Percentiles rank a stretch among this genome's conserved stretches.
phyloP scores from a whole-genome alignment of 306 rosid species.

The Prinsepia uniflora region DNA sequence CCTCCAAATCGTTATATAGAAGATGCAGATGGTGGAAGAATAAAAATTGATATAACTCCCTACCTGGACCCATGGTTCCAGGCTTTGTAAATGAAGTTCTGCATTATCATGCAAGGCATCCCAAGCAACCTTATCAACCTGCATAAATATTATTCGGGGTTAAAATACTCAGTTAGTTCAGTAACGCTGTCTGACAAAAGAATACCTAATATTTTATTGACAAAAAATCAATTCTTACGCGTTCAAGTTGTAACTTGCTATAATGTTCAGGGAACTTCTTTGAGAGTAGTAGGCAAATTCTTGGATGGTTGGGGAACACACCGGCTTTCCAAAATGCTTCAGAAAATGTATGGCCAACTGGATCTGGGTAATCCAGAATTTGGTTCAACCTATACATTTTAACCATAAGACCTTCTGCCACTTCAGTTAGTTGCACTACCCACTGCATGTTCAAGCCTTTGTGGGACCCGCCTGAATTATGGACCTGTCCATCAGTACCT shows the following conservation, averaged over 20 bases:
- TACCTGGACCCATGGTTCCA: slow-evolving; percentile 99
- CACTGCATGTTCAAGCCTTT: slow-evolving; percentile 86
- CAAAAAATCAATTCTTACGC: slow-evolving; percentile 58
- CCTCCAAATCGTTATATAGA: not conserved
- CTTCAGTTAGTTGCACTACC: slow-evolving; percentile 86
- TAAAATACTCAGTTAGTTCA: slow-evolving; percentile 20
- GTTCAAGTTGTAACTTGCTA: slow-evolving; percentile 94
- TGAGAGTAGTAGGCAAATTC: slow-evolving; percentile 74
- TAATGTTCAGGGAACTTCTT: slow-evolving; percentile 97
- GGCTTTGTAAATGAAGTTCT: slow-evolving; percentile 81
- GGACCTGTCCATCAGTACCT: slow-evolving; percentile 59
- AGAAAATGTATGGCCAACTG: slow-evolving; percentile 66
- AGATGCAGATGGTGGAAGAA: slow-evolving; percentile 10
- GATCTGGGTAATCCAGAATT: slow-evolving; percentile 94
- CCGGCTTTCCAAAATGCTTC: slow-evolving; percentile 95
- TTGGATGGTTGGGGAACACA: slow-evolving; percentile 80
- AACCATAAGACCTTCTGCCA: slow-evolving; percentile 97
- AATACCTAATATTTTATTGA: slow-evolving; percentile 18
- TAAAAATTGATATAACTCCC: slow-evolving; percentile 12
- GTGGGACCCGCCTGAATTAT: slow-evolving; percentile 52
- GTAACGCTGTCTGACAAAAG: slow-evolving; percentile 24
- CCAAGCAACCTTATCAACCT: slow-evolving; percentile 87
- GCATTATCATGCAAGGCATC: slow-evolving; percentile 88
- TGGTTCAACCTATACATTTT: slow-evolving; percentile 93
- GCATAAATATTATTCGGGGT: slow-evolving; percentile 39